Evolutionary conservation across 352 stramenopile genomes (phyloP).

Genomic region (Elongisporangium senticosum): DNA sequence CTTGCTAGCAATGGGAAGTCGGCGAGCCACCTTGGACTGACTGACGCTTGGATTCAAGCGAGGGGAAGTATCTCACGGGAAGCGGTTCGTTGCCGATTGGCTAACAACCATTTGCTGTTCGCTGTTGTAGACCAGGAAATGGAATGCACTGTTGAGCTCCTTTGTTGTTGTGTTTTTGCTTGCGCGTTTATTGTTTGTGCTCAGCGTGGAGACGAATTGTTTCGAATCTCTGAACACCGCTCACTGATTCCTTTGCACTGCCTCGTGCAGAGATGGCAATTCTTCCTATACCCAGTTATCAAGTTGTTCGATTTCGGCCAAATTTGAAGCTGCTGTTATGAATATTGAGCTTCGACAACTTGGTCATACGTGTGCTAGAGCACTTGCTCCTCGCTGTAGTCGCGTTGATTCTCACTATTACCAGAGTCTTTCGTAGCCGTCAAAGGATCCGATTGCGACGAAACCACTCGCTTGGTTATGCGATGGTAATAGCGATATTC

Average conservation of each 20-base stretch:
- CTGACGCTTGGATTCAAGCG: constrained; percentile 2
- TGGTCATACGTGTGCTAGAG: background rate
- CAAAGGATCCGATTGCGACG: constrained; percentile 4
- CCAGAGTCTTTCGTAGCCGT: background rate
- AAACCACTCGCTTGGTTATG: constrained; percentile 55
- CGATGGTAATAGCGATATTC: constrained; percentile 66
- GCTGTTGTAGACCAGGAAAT: constrained; percentile 18
- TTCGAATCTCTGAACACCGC: background rate
- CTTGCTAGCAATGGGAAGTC: background rate
- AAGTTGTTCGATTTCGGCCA: background rate
- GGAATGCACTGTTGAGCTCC: constrained; percentile 15
- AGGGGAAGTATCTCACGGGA: constrained; percentile 1
- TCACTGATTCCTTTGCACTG: constrained; percentile 9
- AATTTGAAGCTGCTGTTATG: background rate
- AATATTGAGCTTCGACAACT: background rate
- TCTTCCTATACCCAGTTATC: background rate
- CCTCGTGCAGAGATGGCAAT: constrained; percentile 9
- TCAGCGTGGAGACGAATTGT: background rate
- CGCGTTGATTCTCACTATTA: background rate
- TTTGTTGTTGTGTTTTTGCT: constrained; percentile 6
- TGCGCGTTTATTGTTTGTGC: constrained; percentile 1
- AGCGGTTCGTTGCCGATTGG: constrained; percentile 6
- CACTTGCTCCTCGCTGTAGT: constrained; percentile 1
- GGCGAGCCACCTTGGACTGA: constrained; percentile 1
- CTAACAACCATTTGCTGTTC: constrained; percentile 20